A percentile compares a stretch with the other conserved stretches of the same genome.
These are phyloP conservation scores for Chrysoporthe austroafricana DNA, from an alignment of 2,329 filamentous ascomycete species.

Conservation along the genomic window DNA sequence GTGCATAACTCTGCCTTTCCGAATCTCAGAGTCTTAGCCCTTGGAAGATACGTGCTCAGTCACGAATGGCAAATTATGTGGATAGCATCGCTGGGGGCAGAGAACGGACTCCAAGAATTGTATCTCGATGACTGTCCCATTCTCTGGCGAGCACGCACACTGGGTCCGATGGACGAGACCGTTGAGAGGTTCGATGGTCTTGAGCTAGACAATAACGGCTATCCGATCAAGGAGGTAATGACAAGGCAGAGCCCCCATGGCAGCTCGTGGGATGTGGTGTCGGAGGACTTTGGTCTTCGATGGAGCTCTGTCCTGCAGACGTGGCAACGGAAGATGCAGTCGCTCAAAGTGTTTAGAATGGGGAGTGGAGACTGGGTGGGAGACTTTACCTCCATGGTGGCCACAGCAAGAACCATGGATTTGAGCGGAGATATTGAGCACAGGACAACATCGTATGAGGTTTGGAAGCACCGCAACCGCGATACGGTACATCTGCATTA, in stretches of 20 bases:
- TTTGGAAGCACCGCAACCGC: not conserved
- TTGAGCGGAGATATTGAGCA: not conserved
- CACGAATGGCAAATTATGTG: conserved; percentile 52
- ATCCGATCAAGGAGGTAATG: conserved; percentile 14
- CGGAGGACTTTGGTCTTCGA: conserved; percentile 5
- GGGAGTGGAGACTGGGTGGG: conserved; percentile 17
- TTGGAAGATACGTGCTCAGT: conserved; percentile 47
- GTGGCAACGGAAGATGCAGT: conserved; percentile 16
- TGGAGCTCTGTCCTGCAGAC: conserved; percentile 7
- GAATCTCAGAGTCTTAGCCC: conserved; percentile 42
- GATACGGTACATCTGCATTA: conserved; percentile 17
- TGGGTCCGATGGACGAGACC: not conserved
- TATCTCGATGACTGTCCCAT: conserved; percentile 50
- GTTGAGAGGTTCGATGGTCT: not conserved
- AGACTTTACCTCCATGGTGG: not conserved
- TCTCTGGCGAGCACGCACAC: conserved; percentile 25
- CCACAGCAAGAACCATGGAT: conserved; percentile 9
- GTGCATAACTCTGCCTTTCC: conserved; percentile 37
- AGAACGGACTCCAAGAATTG: conserved; percentile 38
- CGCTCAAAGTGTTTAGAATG: conserved; percentile 19
- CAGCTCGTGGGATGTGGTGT: not conserved
- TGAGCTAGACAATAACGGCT: conserved; percentile 6
- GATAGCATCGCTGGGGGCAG: conserved; percentile 43
- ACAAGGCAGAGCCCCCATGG: not conserved
- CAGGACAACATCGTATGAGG: not conserved